Evolutionary conservation across 352 stramenopile genomes (phyloP), one percentile per base, ranked within the genome.

Genomic region (Globisporangium paddicum): DNA sequence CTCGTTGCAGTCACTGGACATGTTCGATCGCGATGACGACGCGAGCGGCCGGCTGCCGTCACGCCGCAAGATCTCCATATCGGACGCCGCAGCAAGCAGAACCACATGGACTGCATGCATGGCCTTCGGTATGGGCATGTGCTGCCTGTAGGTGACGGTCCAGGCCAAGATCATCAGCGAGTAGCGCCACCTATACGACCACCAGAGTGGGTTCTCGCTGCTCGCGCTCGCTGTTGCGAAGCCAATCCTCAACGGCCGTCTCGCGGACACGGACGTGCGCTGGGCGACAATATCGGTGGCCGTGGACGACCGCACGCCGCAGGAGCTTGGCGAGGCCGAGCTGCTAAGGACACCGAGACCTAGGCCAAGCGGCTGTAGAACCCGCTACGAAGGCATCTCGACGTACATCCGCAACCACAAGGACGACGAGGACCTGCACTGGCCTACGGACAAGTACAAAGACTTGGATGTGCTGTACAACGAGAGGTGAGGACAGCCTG

Each of bases 111-210:
- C 78, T n/a, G n/a, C n/a, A n/a, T 96, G 93, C 49, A 99, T 99
- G 97, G 97, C 96, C 14, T 99, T 99, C 77, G 98, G 98, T 19
- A 99, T 99, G 98, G 98, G 98, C 42, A 99, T 98, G 79, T 99
- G 97, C 80, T 99, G 98, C 67, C 79, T 99, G 34, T 97, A 99
- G 73, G 96, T 99, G 60, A 99, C 96, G 47, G 98, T 99, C 66
- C 84, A 94, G 76, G 97, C 96, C 44, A 97, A 98, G 69, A 98
- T 99, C 82, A 86, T 99, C 40, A 91, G 96, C 60, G 97, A 99
- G 66, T 99, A 93, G 64, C 88, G 97, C 37, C 98, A 98, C 69
- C 82, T 99, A 71, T 99, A 99, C 82, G 98, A 99, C 77, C 97
- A 99, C 69, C 72, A 99, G 40, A 97, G 95, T 26, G 96, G 99